Evolutionary conservation across 2,329 filamentous ascomycete species (phyloP).

Genomic region (Fusarium coicis): DNA sequence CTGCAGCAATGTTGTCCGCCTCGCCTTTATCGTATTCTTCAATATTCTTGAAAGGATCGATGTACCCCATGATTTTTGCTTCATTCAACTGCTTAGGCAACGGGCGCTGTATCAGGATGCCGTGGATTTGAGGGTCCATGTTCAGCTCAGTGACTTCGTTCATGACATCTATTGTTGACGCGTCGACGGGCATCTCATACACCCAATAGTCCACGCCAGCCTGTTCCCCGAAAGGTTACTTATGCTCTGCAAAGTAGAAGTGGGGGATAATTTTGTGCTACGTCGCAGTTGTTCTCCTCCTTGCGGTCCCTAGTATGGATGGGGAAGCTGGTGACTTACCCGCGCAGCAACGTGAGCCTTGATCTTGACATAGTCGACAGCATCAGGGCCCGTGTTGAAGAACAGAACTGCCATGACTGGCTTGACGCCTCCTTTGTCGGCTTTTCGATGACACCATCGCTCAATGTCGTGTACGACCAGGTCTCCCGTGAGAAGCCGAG

Average conservation of each 20-base stretch:
- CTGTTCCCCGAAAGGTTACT: neutral
- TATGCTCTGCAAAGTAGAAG: too few species aligned
- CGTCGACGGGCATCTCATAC: neutral
- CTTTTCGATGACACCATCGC: neutral
- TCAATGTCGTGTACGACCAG: neutral
- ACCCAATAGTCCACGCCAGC: neutral
- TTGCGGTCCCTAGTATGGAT: accelerated
- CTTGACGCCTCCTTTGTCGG: accelerated
- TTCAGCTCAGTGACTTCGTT: neutral
- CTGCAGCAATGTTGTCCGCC: neutral
- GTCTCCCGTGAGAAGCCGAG: neutral
- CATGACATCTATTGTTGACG: neutral
- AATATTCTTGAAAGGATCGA: neutral
- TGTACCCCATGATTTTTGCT: neutral
- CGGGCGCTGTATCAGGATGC: neutral
- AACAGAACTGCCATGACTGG: accelerated
- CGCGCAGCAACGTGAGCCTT: neutral
- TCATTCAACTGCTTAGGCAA: neutral
- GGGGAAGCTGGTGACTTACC: neutral
- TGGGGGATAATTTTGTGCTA: too few species aligned
- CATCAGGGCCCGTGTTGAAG: neutral
- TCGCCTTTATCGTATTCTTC: neutral
- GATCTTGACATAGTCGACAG: neutral
- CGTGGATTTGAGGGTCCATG: neutral
- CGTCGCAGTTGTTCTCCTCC: neutral